phyloP scores from a whole-genome alignment of 805 yeast genomes.

The Blastobotrys muscicola region DNA sequence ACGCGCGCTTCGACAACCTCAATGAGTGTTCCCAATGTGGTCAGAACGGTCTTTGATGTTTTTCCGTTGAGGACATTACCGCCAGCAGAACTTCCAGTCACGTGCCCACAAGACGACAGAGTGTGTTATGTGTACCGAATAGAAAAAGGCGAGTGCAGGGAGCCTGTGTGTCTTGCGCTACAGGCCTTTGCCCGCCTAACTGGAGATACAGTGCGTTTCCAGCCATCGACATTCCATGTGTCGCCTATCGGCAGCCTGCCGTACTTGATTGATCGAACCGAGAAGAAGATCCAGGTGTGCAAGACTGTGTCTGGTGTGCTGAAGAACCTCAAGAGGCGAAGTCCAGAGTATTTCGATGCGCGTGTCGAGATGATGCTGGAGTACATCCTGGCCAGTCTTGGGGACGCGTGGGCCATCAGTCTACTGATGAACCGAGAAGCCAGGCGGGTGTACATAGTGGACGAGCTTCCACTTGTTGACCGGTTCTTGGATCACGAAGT shows the following conservation, averaged over 20 bases:
- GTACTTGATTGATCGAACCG: constrained; percentile 6
- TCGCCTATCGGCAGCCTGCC: constrained; percentile 13
- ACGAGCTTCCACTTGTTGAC: constrained; percentile 4
- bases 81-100: constrained; percentile 7
- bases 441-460: constrained; percentile 7
- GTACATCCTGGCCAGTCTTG: constrained; percentile 8
- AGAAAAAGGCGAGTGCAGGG: constrained; percentile 18
- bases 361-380: not conserved
- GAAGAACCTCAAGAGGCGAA: not conserved
- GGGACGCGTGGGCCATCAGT: constrained; percentile 14
- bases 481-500: constrained; percentile 7
- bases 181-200: constrained; percentile 13
- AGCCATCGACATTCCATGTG: constrained; percentile 5
- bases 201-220: constrained; percentile 1
- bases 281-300: constrained; percentile 3
- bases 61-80: constrained; percentile 24
- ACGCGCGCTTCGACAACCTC: not conserved
- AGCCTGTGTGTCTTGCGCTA: constrained; percentile 23
- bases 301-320: constrained; percentile 5
- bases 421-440: constrained; percentile 7
- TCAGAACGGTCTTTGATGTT: constrained; percentile 23
- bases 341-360: not conserved
- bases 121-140: constrained; percentile 18
- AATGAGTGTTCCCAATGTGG: constrained; percentile 22
- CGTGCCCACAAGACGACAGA: not conserved